Base-by-base conservation (phyloP, 2,329 filamentous ascomycete genomes). In the Colletotrichum truncatum region DNA sequence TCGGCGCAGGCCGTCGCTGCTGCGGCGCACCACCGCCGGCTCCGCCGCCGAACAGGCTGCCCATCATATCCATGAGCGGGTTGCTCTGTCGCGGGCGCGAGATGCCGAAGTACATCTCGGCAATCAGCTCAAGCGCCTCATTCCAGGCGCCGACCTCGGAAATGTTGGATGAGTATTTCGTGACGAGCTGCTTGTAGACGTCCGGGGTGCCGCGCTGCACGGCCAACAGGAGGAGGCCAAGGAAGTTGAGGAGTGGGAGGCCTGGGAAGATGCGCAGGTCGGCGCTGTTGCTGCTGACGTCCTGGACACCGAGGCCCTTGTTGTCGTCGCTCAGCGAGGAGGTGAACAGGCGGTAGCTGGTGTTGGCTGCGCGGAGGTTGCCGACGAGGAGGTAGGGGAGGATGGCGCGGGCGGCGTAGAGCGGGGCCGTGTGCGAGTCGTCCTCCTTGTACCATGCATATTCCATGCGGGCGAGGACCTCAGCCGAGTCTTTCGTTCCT, bases 1-100 rank as follows among this genome's bases (percentile, higher is more conserved):
- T 80, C 32, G 81, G 70, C n/a, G 79, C 78, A n/a, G 80, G 80
- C 62, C 79, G 81, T 66, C 77, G 79, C 41, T 73, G 75, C 66
- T 74, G 70, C 49, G 73, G 71, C n/a, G 70, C 73, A 32, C 74
- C 84, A n/a, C 85, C 86, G 16, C 82, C 84, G 53, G 83, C 84
- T 25, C 85, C 87, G 18, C 93, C 93, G 51, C 94, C 94, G 73
- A 99, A 92, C 84, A 99, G 88, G 68, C 89, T 94, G 49, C 94
- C 94, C 92, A 99, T 97, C 94, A 99, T 98, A 76, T 99, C 96
- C 79, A 98, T 89, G 77, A 99, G 83, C 3, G 94, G 94, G 77
- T 98, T 98, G 69, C 91, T 92, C 82, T 97, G 93, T 73, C 91
- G 87, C 48, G 94, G 95, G 74, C 94, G 91, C 81, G 90, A 88